Percentiles rank a stretch among this genome's conserved stretches.
Evolutionary conservation across 495 filamentous ascomycete genomes (phyloP).

Genomic region (Staphylotrichum tortipilum): DNA sequence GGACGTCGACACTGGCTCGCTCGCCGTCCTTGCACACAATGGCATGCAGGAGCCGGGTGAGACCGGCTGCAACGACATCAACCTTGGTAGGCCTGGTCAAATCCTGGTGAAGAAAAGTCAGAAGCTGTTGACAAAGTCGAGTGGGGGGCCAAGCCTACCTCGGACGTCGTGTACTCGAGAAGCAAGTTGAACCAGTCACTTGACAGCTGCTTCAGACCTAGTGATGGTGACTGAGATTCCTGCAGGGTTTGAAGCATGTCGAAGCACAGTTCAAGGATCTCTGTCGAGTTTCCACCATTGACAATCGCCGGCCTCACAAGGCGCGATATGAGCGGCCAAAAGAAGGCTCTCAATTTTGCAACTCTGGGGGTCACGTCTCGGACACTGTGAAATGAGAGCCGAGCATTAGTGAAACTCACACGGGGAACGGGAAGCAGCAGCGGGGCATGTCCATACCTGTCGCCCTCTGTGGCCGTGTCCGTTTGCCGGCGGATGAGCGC

Average conservation of each 20-base stretch:
- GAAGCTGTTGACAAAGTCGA: too few relatives aligned
- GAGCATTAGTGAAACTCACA: neutral
- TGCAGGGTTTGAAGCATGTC: conserved; percentile 48
- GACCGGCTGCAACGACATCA: conserved; percentile 41
- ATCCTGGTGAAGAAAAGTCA: conserved; percentile 25
- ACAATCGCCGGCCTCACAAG: conserved; percentile 33
- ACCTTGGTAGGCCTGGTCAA: conserved; percentile 40
- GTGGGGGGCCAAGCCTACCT: conserved; percentile 10
- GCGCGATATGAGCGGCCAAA: conserved; percentile 41
- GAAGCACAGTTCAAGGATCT: conserved; percentile 38
- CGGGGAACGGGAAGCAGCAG: neutral
- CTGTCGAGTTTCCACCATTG: conserved; percentile 31
- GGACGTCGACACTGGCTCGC: neutral
- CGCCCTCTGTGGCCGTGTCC: conserved; percentile 3
- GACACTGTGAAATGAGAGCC: neutral
- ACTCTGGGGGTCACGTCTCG: conserved; percentile 13
- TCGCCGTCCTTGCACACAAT: conserved; percentile 9
- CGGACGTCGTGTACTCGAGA: conserved; percentile 23
- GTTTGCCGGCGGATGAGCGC: conserved; percentile 27
- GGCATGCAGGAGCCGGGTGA: conserved; percentile 29
- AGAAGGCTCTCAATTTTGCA: conserved; percentile 31
- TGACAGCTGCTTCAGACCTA: conserved; percentile 37
- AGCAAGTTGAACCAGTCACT: conserved; percentile 17
- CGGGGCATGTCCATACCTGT: neutral
- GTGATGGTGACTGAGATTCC: conserved; percentile 37